Base-by-base conservation (phyloP, 495 filamentous ascomycete species). In the Darksidea phi region DNA sequence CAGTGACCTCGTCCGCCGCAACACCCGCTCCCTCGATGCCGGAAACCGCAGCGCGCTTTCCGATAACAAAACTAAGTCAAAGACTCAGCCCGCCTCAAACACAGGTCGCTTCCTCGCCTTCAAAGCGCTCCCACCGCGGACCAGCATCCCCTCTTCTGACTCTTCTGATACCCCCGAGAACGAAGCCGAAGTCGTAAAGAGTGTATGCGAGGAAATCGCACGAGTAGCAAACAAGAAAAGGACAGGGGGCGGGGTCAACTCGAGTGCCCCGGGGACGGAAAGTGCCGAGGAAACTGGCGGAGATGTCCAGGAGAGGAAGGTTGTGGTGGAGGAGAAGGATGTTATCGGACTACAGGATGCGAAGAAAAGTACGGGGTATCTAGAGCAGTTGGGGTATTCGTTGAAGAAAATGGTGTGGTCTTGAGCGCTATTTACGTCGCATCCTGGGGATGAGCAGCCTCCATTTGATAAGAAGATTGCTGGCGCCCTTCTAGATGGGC, bases 331-430 rank as follows among this genome's bases (percentile, higher is more conserved):
- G 67, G 80, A 85, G 57, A 83, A 78, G 15, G 89, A 95, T 72
- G 87, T 97, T 46, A 90, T 97, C 34, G 85, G 84, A 5, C 68
- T 94, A 61, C 82, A 80, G 2, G 91, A 96, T 70, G 94, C 94
- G 59, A 91, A 82, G 83, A 90, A 83, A 76, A 89, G 86, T 55
- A 97, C 93, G 2, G 88, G 90, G 6, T 77, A 91, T 68, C 70
- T 98, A 43, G 92, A 98, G 77, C 84, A 90, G 71, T 72, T 91
- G 68, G 88, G 88, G 10, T 88, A 96, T 77, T 86, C 85, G 57
- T 77, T 97, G 50, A 96, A 93, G 82, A 92, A 89, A 79, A 73
- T 96, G 72, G 89, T 97, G 23, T 97, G 92, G 92, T 89, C 88
- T 57, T 94, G 24, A 18, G 24, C 4, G 28, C n/a, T n/a, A n/a